Conservation (phyloP, 208 protist genomes). For the Crithidia expoeki region DNA sequence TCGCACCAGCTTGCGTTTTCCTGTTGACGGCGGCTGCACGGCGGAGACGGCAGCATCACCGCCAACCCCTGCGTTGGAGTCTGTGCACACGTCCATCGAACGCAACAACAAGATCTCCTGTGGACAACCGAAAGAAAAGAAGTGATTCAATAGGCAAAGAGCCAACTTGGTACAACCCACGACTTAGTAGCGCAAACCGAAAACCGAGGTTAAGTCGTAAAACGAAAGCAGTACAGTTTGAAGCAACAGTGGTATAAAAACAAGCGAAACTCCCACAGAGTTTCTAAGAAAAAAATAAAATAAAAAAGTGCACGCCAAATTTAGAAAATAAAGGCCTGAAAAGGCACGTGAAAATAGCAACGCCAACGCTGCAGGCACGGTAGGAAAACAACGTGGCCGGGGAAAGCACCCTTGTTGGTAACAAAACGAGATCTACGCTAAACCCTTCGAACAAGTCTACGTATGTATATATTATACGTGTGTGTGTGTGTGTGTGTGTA, state of each 20-base stretch:
- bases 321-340: too few species aligned
- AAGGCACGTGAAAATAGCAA: too few species aligned
- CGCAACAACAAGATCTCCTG: not conserved
- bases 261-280: not conserved
- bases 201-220: constrained; percentile 4
- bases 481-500: not conserved
- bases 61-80: constrained; percentile 9
- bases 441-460: not conserved
- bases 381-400: too few species aligned
- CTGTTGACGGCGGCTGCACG: not conserved
- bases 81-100: constrained; percentile 24
- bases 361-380: too few species aligned
- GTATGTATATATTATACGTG: not conserved
- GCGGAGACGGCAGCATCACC: not conserved
- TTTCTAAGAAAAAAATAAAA: constrained; percentile 9
- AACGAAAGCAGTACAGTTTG: constrained; percentile 14
- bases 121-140: not conserved
- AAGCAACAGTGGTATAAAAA: not conserved
- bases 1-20: constrained; percentile 24
- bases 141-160: not conserved
- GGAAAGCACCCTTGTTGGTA: too few species aligned
- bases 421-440: too few species aligned
- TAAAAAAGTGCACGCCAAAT: not conserved
- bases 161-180: not conserved
- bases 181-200: not conserved